phyloP scores from a whole-genome alignment of 2,329 filamentous ascomycete genomes.

The Aspergillus jensenii region DNA sequence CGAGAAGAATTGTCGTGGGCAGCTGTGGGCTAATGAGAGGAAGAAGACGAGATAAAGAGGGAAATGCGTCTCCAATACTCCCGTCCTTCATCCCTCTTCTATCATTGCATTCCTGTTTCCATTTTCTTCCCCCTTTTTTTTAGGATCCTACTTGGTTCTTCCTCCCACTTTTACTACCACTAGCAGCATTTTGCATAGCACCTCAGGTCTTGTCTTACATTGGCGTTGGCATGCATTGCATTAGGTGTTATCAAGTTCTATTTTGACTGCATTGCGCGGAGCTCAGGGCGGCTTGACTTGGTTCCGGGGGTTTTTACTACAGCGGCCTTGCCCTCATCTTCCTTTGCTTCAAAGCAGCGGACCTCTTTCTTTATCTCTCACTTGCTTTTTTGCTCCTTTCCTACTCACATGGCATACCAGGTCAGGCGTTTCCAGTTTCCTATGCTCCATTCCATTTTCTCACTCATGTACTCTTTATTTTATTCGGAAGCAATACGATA shows the following conservation, averaged over 20 bases:
- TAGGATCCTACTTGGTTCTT: too few species aligned
- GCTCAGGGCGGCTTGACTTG: neutral
- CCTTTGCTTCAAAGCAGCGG: too few species aligned
- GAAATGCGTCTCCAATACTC: neutral
- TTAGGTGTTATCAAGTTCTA: too few species aligned
- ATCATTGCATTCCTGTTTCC: neutral
- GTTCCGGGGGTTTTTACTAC: neutral
- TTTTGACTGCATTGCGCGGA: too few species aligned
- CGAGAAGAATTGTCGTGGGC: slow-evolving; percentile 43
- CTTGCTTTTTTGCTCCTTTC: neutral
- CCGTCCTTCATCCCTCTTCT: neutral
- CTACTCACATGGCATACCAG: too few species aligned
- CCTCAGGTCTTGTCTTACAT: too few species aligned
- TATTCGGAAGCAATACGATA: too few species aligned
- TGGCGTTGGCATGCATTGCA: too few species aligned
- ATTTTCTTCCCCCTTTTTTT: neutral
- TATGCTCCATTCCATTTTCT: too few species aligned
- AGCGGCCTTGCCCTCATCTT: neutral
- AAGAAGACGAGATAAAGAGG: slow-evolving; percentile 25
- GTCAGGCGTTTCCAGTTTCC: too few species aligned
- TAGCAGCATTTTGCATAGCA: neutral
- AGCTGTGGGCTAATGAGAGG: slow-evolving; percentile 43
- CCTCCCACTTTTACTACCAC: neutral
- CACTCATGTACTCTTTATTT: too few species aligned
- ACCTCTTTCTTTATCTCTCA: neutral